Percentiles rank a stretch among this genome's conserved stretches.
Evolutionary conservation across 768 basidiomycete species (phyloP).

Genomic region (Pilatotrama ljubarskyi): DNA sequence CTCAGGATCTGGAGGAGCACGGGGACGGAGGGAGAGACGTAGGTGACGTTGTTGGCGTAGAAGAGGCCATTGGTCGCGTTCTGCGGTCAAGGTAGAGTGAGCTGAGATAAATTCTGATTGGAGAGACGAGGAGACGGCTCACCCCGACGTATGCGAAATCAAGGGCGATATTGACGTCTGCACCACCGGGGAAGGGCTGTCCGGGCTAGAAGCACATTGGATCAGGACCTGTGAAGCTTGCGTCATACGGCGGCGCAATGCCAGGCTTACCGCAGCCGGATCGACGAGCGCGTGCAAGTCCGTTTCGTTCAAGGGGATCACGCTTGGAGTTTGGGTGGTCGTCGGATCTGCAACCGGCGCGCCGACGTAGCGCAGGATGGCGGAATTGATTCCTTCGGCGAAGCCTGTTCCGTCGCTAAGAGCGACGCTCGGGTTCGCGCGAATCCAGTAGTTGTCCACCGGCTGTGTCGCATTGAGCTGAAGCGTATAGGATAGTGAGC

Average conservation of each 20-base stretch:
- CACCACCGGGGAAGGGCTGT: constrained; percentile 20
- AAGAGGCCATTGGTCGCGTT: constrained; percentile 24
- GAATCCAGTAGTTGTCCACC: constrained; percentile 41
- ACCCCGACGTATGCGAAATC: constrained; percentile 20
- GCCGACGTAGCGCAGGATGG: constrained; percentile 45
- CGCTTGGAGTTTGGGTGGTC: constrained; percentile 10
- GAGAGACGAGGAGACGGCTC: neutral
- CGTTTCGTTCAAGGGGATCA: constrained; percentile 14
- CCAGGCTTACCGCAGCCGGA: constrained; percentile 19
- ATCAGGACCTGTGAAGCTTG: too few relatives aligned
- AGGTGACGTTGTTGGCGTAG: constrained; percentile 38
- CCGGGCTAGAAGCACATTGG: constrained; percentile 22
- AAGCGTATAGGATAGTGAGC: neutral
- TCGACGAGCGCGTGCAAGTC: constrained; percentile 27
- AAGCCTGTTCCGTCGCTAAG: constrained; percentile 26
- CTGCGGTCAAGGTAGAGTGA: neutral
- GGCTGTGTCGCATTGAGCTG: constrained; percentile 42
- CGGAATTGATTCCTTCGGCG: constrained; percentile 41
- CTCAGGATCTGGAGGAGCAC: constrained; percentile 61
- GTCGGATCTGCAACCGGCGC: constrained; percentile 39
- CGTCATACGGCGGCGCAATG: too few relatives aligned
- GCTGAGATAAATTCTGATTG: constrained; percentile 20
- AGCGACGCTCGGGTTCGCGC: neutral
- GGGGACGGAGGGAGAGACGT: constrained; percentile 44
- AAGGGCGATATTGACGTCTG: constrained; percentile 22